phyloP scores from a whole-genome alignment of 495 filamentous ascomycete species.

The Peziza echinospora region DNA sequence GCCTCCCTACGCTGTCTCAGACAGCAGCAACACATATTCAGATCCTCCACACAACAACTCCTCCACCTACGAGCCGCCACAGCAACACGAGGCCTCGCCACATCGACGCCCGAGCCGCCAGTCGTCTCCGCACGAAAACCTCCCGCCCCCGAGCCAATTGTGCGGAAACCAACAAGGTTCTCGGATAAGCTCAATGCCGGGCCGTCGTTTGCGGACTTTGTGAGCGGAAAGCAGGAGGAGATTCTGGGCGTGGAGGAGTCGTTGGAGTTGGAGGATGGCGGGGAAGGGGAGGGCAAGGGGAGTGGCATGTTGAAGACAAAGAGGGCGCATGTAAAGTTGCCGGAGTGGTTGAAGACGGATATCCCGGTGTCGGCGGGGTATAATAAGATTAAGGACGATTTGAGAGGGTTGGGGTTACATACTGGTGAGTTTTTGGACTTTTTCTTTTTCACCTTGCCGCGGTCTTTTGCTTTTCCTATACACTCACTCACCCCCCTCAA shows the following conservation, averaged over 20 bases:
- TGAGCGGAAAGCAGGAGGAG: conserved; percentile 25
- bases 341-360: conserved; percentile 87
- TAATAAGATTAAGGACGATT: conserved; percentile 81
- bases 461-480: neutral
- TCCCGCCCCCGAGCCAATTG: neutral
- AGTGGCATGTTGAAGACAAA: neutral
- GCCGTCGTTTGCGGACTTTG: conserved; percentile 69
- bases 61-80: neutral
- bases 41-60: too few relatives aligned
- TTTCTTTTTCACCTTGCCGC: neutral
- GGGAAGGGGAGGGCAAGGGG: conserved; percentile 38
- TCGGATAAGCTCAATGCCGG: conserved; percentile 59
- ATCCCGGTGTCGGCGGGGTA: conserved; percentile 64
- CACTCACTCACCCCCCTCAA: neutral
- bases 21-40: too few relatives aligned
- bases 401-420: conserved; percentile 72
- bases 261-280: conserved; percentile 22
- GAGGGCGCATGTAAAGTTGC: conserved; percentile 41
- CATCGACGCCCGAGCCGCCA: neutral
- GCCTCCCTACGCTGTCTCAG: too few relatives aligned
- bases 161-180: conserved; percentile 40
- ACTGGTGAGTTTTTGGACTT: conserved; percentile 31
- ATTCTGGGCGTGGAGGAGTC: conserved; percentile 32
- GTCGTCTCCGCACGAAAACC: neutral
- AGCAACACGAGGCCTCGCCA: neutral